phyloP scores from a whole-genome alignment of 305 asterid species.

The Fraxinus xanthoxyloides region DNA sequence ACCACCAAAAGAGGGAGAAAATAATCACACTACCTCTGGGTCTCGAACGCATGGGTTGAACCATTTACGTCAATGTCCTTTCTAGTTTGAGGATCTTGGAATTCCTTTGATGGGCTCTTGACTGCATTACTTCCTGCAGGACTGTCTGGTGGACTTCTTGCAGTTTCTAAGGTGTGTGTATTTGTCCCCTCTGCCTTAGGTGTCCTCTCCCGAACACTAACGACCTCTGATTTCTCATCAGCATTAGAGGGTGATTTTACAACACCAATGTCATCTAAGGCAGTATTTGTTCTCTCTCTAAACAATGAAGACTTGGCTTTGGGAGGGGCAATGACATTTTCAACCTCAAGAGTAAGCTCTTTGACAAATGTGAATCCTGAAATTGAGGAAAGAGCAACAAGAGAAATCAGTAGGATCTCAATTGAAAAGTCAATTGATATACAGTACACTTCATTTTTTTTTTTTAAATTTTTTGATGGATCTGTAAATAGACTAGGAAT shows the following conservation, averaged over 20 bases:
- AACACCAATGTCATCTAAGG: constrained; percentile 31
- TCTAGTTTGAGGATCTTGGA: constrained; percentile 41
- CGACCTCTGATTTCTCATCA: constrained; percentile 45
- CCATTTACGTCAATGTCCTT: constrained; percentile 54
- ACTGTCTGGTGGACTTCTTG: constrained; percentile 66
- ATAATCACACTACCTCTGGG: constrained; percentile 53
- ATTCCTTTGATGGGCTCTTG: constrained; percentile 57
- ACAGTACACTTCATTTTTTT: not conserved
- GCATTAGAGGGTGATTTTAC: constrained; percentile 47
- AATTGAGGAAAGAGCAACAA: constrained; percentile 15
- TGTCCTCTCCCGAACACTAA: constrained; percentile 34
- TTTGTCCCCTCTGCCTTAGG: constrained; percentile 44
- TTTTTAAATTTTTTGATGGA: not conserved
- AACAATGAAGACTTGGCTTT: constrained; percentile 60
- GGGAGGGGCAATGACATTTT: constrained; percentile 81
- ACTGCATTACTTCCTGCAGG: constrained; percentile 53
- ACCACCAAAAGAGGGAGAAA: constrained; percentile 3
- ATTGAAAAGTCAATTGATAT: not conserved
- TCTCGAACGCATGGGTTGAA: constrained; percentile 65
- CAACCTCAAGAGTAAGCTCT: constrained; percentile 89
- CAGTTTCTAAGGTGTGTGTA: constrained; percentile 32
- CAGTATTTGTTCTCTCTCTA: constrained; percentile 47
- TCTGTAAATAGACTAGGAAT: not conserved
- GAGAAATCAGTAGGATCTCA: constrained; percentile 9
- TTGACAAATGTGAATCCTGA: constrained; percentile 74